Base-by-base conservation (phyloP, 805 yeast genomes). In the Yamadazyma sp. region DNA sequence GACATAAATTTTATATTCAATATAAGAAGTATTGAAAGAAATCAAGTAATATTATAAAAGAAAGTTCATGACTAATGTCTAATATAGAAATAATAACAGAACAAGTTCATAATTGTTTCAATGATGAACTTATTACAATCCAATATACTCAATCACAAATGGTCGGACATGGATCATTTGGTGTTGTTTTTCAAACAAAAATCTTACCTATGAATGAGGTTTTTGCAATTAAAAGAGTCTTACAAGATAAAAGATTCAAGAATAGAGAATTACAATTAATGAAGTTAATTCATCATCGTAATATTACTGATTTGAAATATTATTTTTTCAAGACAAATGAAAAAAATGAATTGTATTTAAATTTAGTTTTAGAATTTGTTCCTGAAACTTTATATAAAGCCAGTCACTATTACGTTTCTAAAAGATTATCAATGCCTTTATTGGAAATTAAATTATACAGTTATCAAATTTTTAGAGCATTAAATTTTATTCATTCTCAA, bases 151-250 rank as follows among this genome's bases (percentile, higher is more conserved):
- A 82, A 50, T 76, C 86, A 26, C 83, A 86, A 47, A 88, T 89
- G 73, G 93, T 91, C 27, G 98, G 98, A n/a, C 94, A 86, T 60
- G 98, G 98, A 8, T 89, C 98, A n/a, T 93, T 93, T 65, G 98
- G 98, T 2, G 89, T 88, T 22, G 98, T 93, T n/a, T 88, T 87
- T 56, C 93, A 86, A 48, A 87, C 96, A 5, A 79, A 76, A 40
- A 69, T 93, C 25, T 54, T 76, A 42, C 88, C 91, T 12, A 72
- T 83, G 15, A 79, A 83, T 41, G 85, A 81, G 49, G 75, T 79
- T 27, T 94, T 91, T 13, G 98, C 98, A 33, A 87, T 93, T 55
- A 93, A 93, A 62, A 77, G 95, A 49, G 99, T 93, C n/a, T 71
- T 91, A 17, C 98, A 93, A 58, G 99, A 93, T 62, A 86, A 82